Evolutionary conservation across 352 stramenopile species (phyloP).

Genomic region (Phytopythium litorale): DNA sequence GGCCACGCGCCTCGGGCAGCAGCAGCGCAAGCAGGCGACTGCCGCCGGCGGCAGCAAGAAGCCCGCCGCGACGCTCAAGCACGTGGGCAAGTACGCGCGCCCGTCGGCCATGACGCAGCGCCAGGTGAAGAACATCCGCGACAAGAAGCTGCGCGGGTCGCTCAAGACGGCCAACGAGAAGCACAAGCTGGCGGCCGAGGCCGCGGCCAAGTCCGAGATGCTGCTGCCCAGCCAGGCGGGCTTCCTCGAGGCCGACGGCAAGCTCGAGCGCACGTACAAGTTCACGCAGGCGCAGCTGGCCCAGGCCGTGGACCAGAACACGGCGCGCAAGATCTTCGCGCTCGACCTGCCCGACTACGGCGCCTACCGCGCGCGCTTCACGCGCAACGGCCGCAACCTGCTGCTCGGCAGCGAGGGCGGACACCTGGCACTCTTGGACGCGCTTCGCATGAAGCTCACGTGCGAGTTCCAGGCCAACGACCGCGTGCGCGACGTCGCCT

Average conservation of each 20-base stretch:
- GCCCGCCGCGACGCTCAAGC: conserved; percentile 33
- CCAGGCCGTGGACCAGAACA: conserved; percentile 92
- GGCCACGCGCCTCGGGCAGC: conserved; percentile 54
- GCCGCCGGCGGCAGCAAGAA: conserved; percentile 2
- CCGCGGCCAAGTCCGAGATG: conserved; percentile 89
- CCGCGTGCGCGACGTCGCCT: conserved; percentile 93
- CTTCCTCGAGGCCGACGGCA: conserved; percentile 91
- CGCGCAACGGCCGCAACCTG: conserved; percentile 94
- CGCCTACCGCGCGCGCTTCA: conserved; percentile 94
- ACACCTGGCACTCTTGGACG: conserved; percentile 95
- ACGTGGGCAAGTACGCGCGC: conserved; percentile 76
- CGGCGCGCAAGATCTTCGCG: conserved; percentile 94
- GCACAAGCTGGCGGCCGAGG: conserved; percentile 78
- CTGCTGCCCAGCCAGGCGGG: conserved; percentile 84
- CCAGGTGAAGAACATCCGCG: conserved; percentile 68
- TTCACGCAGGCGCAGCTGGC: conserved; percentile 91
- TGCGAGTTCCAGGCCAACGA: conserved; percentile 95
- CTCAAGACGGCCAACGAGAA: conserved; percentile 73
- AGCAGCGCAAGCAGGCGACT: conserved; percentile 8
- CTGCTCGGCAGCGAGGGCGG: conserved; percentile 92
- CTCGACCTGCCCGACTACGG: conserved; percentile 91
- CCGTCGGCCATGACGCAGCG: conserved; percentile 47
- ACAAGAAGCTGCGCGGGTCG: conserved; percentile 86
- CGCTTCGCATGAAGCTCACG: conserved; percentile 86
- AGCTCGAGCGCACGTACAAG: conserved; percentile 95